Evolutionary conservation across 257 asterid species (phyloP).

Genomic region (Nicotiana tomentosiformis): DNA sequence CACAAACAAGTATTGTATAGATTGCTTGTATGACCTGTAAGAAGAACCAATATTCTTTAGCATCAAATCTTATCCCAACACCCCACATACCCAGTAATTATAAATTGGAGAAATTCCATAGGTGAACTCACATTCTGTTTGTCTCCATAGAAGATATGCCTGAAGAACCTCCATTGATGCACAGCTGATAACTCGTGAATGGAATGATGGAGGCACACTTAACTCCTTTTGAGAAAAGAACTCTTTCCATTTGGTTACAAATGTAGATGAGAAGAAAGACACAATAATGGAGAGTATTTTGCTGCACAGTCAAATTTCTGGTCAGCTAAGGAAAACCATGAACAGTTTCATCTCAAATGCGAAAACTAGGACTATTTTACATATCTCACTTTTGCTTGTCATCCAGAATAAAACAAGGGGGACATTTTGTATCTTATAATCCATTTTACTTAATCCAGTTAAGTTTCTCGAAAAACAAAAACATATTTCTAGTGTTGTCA

Average conservation of each 20-base stretch:
- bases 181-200: slow-evolving; percentile 58
- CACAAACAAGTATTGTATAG: slow-evolving; percentile 65
- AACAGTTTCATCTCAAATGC: slow-evolving; percentile 7
- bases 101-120: background rate
- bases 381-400: background rate
- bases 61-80: background rate
- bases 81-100: background rate
- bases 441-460: background rate
- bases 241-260: slow-evolving; percentile 64
- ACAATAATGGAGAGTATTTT: slow-evolving; percentile 71
- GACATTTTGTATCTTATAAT: background rate
- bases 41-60: slow-evolving; percentile 2
- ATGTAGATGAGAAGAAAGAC: slow-evolving; percentile 64
- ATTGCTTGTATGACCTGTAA: slow-evolving; percentile 66
- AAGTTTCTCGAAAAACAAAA: background rate
- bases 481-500: background rate
- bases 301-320: slow-evolving; percentile 45
- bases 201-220: slow-evolving; percentile 58
- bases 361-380: background rate
- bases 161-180: slow-evolving; percentile 82
- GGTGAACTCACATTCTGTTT: slow-evolving; percentile 49
- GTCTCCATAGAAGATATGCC: slow-evolving; percentile 81
- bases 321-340: slow-evolving; percentile 17
- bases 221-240: slow-evolving; percentile 48
- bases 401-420: background rate